Evolutionary conservation across 306 rosid genomes (phyloP).

Genomic region (Cucurbita argyrosperma): DNA sequence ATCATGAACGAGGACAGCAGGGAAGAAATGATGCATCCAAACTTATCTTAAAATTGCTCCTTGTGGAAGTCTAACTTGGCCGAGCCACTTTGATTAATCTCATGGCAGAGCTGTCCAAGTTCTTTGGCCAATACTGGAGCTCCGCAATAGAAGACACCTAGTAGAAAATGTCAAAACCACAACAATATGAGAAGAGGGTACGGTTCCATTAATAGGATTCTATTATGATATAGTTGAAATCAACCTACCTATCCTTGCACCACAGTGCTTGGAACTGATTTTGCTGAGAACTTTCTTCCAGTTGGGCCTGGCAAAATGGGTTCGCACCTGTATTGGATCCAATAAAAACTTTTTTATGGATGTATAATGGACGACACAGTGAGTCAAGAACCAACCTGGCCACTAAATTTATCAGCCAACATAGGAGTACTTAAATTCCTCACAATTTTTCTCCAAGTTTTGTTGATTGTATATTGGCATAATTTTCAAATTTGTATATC

Average conservation of each 20-base stretch:
- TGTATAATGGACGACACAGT: background rate
- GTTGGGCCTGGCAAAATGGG: constrained; percentile 98
- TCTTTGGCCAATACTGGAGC: constrained; percentile 93
- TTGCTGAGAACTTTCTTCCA: constrained; percentile 96
- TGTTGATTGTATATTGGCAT: background rate
- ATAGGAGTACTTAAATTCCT: background rate
- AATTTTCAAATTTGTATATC: background rate
- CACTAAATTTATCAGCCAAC: background rate
- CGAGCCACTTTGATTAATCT: constrained; percentile 78
- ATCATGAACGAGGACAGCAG: background rate
- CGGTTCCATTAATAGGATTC: background rate
- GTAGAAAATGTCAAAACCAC: constrained; percentile 12
- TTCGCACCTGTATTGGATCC: constrained; percentile 51
- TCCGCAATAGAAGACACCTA: constrained; percentile 98
- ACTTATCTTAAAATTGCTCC: constrained; percentile 59
- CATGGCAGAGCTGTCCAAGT: constrained; percentile 76
- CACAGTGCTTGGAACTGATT: constrained; percentile 72
- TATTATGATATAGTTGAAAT: background rate
- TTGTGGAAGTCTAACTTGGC: constrained; percentile 96
- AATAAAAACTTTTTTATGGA: background rate
- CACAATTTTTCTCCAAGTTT: background rate
- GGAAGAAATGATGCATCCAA: background rate
- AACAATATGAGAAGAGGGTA: background rate
- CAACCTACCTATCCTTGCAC: constrained; percentile 73
- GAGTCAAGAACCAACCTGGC: background rate